phyloP scores from a whole-genome alignment of 257 asterid genomes.

The Solanum paucissectum region DNA sequence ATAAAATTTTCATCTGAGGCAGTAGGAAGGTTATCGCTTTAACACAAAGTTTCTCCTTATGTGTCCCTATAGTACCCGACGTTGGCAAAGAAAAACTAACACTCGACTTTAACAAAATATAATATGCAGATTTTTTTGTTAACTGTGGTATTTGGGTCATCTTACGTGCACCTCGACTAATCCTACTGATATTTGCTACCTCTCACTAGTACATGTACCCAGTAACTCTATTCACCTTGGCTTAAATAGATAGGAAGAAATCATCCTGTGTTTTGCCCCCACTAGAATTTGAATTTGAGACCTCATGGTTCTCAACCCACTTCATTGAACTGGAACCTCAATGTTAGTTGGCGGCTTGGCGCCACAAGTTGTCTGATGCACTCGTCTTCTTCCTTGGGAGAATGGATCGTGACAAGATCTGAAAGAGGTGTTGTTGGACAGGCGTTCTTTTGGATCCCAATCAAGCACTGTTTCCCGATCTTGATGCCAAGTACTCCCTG shows the following conservation, averaged over 20 bases:
- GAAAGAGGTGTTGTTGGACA: background rate
- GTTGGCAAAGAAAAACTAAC: background rate
- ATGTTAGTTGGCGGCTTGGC: conserved; percentile 2
- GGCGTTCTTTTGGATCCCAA: conserved; percentile 5
- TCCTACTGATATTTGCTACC: background rate
- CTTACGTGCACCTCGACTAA: background rate
- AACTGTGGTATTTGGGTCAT: background rate
- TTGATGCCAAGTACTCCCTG: background rate
- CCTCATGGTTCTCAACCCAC: background rate
- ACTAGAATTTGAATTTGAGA: background rate
- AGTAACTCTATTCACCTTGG: background rate
- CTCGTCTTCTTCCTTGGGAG: conserved; percentile 48
- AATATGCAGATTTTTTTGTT: background rate
- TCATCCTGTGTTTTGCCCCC: background rate
- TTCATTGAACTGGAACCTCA: background rate
- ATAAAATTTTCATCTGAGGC: background rate
- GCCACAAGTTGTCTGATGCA: conserved; percentile 7
- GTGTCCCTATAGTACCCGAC: background rate
- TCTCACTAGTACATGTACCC: background rate
- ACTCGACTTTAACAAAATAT: background rate
- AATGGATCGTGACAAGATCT: conserved; percentile 19
- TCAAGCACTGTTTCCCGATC: background rate
- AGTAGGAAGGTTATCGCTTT: background rate
- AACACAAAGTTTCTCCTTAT: background rate
- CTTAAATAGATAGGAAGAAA: background rate